Evolutionary conservation across 352 stramenopile genomes (phyloP).

Genomic region (Globisporangium acanthophoron): DNA sequence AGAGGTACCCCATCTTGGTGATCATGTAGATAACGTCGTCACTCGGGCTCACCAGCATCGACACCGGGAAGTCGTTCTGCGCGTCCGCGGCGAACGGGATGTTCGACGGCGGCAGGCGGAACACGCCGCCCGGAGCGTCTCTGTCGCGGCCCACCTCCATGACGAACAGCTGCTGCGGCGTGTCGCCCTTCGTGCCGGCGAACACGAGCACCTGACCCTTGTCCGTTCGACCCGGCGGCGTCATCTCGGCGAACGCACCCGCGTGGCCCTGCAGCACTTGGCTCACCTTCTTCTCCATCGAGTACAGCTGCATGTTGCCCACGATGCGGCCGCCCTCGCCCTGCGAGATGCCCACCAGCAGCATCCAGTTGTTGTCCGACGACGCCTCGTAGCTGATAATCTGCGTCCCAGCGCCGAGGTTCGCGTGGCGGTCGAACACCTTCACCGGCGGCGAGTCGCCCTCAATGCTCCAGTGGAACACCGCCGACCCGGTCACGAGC

Average conservation of each 20-base stretch:
- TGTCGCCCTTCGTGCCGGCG: conserved; percentile 76
- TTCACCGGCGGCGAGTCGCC: conserved; percentile 90
- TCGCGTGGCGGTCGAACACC: conserved; percentile 97
- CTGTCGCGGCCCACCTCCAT: conserved; percentile 99
- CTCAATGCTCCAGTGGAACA: conserved; percentile 99
- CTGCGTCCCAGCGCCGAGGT: conserved; percentile 91
- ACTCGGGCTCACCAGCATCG: conserved; percentile 89
- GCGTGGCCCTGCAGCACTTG: conserved; percentile 97
- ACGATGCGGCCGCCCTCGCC: conserved; percentile 91
- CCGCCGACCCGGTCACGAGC: conserved; percentile 94
- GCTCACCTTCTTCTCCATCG: conserved; percentile 98
- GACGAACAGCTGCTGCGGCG: conserved; percentile 91
- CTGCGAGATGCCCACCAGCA: conserved; percentile 97
- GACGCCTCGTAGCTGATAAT: conserved; percentile 99
- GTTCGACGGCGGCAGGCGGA: conserved; percentile 89
- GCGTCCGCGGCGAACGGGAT: conserved; percentile 97
- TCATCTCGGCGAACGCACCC: conserved; percentile 96
- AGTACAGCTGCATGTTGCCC: conserved; percentile 99
- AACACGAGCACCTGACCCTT: conserved; percentile 86
- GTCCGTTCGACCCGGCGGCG: conserved; percentile 91
- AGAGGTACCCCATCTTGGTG: conserved; percentile 99
- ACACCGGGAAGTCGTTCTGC: conserved; percentile 97
- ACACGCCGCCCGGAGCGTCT: conserved; percentile 92
- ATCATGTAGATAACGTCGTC: conserved; percentile 98
- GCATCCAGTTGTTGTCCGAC: conserved; percentile 97